These are phyloP conservation scores for Pisolithus orientalis DNA, from an alignment of 768 basidiomycete genomes.

Conservation along the genomic window DNA sequence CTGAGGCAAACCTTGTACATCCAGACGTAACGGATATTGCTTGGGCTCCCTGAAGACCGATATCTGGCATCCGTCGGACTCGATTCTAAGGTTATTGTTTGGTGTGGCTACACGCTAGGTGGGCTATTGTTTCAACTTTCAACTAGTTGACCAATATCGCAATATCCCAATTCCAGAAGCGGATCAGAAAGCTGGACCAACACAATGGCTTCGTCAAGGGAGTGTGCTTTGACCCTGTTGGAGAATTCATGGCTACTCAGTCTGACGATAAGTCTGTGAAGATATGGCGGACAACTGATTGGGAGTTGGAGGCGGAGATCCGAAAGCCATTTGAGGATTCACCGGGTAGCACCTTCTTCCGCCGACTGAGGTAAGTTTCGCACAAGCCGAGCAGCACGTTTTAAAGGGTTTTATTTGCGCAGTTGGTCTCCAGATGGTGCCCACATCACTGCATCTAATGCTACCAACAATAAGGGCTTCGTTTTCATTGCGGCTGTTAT, in stretches of 20 bases:
- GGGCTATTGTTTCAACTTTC: constrained; percentile 13
- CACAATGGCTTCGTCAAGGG: constrained; percentile 98
- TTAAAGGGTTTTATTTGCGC: constrained; percentile 1
- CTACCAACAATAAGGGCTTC: constrained; percentile 91
- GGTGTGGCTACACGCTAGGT: constrained; percentile 93
- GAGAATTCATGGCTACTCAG: constrained; percentile 95
- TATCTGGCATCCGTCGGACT: constrained; percentile 92
- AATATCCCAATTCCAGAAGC: constrained; percentile 50
- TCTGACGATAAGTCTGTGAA: constrained; percentile 96
- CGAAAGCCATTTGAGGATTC: constrained; percentile 90
- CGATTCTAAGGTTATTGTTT: constrained; percentile 86
- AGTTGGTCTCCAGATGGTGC: constrained; percentile 99
- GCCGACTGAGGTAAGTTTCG: constrained; percentile 65
- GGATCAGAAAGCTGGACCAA: constrained; percentile 73
- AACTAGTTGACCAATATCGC: background rate
- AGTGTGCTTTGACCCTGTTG: constrained; percentile 98
- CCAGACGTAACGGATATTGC: constrained; percentile 92
- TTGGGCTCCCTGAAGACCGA: constrained; percentile 89
- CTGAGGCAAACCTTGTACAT: constrained; percentile 3
- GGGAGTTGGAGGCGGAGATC: constrained; percentile 80
- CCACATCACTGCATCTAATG: constrained; percentile 95
- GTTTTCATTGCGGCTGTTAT: constrained; percentile 98
- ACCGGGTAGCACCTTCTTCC: constrained; percentile 91
- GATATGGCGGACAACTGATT: constrained; percentile 93
- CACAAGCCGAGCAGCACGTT: background rate